phyloP scores from a whole-genome alignment of 495 filamentous ascomycete genomes.

The Tuber melanosporum region DNA sequence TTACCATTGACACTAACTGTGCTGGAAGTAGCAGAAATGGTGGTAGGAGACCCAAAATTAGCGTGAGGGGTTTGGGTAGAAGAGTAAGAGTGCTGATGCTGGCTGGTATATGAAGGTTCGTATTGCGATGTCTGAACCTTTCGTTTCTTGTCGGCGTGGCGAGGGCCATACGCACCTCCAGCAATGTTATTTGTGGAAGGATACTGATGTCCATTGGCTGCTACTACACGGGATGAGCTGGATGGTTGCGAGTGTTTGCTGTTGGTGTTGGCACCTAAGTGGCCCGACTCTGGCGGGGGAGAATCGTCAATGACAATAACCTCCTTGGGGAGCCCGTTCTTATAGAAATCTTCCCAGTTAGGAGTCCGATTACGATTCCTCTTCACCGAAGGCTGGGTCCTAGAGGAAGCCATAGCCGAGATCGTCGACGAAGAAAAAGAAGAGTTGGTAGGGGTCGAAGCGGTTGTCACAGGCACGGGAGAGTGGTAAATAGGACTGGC shows the following conservation, averaged over 20 bases:
- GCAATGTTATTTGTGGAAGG: constrained; percentile 20
- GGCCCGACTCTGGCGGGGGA: constrained; percentile 54
- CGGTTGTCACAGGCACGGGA: constrained; percentile 33
- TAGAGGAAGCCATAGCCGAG: constrained; percentile 37
- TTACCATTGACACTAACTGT: constrained; percentile 70
- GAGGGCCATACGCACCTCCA: constrained; percentile 43
- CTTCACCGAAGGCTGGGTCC: constrained; percentile 31
- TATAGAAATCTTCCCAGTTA: constrained; percentile 87
- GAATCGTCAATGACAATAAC: constrained; percentile 94
- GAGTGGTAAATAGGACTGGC: constrained; percentile 33
- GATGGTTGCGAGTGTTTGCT: constrained; percentile 31
- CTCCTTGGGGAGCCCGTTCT: constrained; percentile 85
- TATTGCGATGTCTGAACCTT: constrained; percentile 57
- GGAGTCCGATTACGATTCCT: constrained; percentile 48
- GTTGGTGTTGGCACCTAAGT: constrained; percentile 25
- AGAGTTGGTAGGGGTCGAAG: constrained; percentile 40
- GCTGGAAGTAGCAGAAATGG: constrained; percentile 75
- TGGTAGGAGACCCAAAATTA: constrained; percentile 60
- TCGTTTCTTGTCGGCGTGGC: constrained; percentile 59
- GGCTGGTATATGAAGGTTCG: constrained; percentile 55
- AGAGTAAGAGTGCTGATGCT: constrained; percentile 53
- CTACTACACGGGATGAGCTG: constrained; percentile 30
- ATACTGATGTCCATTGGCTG: constrained; percentile 26
- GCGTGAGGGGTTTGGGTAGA: constrained; percentile 61
- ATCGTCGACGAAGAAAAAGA: constrained; percentile 31